Evolutionary conservation across 371 early-diverging fungal species (phyloP).

Genomic region (Mortierella sp.): DNA sequence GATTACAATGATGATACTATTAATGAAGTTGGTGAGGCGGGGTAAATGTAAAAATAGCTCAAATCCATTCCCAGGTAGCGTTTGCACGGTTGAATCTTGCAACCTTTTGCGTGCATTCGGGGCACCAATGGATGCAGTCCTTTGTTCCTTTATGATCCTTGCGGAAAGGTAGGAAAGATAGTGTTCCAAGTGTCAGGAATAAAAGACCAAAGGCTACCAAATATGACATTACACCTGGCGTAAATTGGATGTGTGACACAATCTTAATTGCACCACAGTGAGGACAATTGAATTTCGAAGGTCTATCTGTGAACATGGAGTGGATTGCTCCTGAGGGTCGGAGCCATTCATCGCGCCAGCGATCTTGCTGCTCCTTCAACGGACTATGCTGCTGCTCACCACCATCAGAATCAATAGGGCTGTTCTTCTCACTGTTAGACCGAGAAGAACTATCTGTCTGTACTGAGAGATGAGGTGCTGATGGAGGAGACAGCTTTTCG

Average conservation of each 20-base stretch:
- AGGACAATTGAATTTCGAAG: slow-evolving; percentile 52
- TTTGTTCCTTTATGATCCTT: slow-evolving; percentile 51
- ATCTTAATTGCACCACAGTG: slow-evolving; percentile 48
- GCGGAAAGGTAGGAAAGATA: slow-evolving; percentile 40
- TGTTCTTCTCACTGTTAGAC: background rate
- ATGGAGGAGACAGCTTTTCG: background rate
- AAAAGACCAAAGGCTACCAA: slow-evolving; percentile 47
- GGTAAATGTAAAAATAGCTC: background rate
- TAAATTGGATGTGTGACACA: slow-evolving; percentile 38
- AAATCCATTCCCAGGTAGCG: slow-evolving; percentile 50
- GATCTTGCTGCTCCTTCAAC: slow-evolving; percentile 38
- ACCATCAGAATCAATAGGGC: background rate
- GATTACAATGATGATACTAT: background rate
- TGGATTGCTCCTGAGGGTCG: slow-evolving; percentile 49
- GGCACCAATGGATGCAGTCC: slow-evolving; percentile 56
- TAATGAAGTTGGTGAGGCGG: background rate
- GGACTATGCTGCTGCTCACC: slow-evolving; percentile 1
- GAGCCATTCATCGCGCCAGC: slow-evolving; percentile 52
- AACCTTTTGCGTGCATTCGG: slow-evolving; percentile 25
- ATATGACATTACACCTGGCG: slow-evolving; percentile 50
- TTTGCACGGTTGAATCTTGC: slow-evolving; percentile 44
- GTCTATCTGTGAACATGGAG: slow-evolving; percentile 41
- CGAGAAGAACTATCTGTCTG: background rate
- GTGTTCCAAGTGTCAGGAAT: slow-evolving; percentile 47
- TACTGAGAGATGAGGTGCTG: background rate